Percentiles rank a stretch among this genome's conserved stretches.
Conservation (phyloP, 768 basidiomycete species). For the Lentinula edodes region DNA sequence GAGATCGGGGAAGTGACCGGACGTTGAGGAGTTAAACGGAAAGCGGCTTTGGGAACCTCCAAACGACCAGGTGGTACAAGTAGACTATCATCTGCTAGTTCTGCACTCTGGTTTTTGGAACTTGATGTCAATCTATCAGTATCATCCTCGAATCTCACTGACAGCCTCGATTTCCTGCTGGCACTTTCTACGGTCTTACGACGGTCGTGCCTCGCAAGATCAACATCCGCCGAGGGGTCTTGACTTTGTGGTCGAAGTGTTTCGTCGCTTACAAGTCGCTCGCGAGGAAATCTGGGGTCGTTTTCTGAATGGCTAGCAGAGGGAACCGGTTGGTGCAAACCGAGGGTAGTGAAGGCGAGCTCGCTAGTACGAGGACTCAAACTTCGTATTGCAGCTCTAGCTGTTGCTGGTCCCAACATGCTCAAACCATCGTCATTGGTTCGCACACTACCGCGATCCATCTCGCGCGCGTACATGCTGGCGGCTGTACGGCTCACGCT, state of each 20-base stretch:
- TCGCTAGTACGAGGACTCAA: slow-evolving; percentile 42
- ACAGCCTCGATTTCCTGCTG: slow-evolving; percentile 7
- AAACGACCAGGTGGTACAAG: slow-evolving; percentile 1
- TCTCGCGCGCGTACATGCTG: slow-evolving; percentile 3
- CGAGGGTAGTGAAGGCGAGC: slow-evolving; percentile 10
- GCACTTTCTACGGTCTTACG: neutral
- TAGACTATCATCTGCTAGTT: slow-evolving; percentile 12
- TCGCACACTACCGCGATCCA: slow-evolving; percentile 20
- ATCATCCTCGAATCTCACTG: slow-evolving; percentile 16
- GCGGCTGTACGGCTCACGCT: neutral
- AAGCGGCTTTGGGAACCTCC: slow-evolving; percentile 5
- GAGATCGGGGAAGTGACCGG: slow-evolving; percentile 11
- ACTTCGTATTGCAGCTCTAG: slow-evolving; percentile 36
- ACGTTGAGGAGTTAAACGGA: slow-evolving; percentile 22
- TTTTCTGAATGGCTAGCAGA: neutral
- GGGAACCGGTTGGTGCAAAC: neutral
- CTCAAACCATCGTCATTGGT: slow-evolving; percentile 23
- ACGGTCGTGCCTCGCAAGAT: slow-evolving; percentile 22
- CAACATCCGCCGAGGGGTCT: slow-evolving; percentile 22
- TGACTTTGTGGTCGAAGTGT: slow-evolving; percentile 8
- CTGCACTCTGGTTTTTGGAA: slow-evolving; percentile 2
- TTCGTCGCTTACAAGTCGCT: slow-evolving; percentile 1
- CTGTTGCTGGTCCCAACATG: slow-evolving; percentile 21
- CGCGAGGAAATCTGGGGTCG: neutral
- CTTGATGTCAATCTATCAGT: neutral